Evolutionary conservation across 2,329 filamentous ascomycete species (phyloP).

Genomic region (Claviceps sp.): DNA sequence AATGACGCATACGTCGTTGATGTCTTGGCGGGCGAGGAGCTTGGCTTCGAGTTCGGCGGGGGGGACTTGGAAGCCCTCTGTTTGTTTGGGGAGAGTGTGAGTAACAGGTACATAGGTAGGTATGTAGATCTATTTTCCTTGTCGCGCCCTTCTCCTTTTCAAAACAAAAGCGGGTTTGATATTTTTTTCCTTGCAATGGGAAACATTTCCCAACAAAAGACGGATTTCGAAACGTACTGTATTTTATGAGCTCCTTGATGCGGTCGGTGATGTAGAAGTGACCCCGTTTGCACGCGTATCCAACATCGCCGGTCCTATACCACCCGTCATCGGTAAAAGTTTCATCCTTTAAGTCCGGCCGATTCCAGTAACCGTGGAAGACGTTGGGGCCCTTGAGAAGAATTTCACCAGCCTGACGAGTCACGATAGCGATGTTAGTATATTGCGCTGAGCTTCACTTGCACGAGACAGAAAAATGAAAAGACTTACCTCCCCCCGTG

Average conservation of each 20-base stretch:
- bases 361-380: conserved; percentile 67
- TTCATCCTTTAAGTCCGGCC: conserved; percentile 54
- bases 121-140: background rate
- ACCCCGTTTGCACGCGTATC: conserved; percentile 60
- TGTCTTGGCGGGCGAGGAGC: conserved; percentile 28
- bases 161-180: background rate
- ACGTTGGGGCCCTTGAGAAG: conserved; percentile 71
- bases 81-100: conserved; percentile 6
- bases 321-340: conserved; percentile 66
- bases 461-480: background rate
- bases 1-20: conserved; percentile 50
- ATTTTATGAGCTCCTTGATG: conserved; percentile 52
- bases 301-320: conserved; percentile 85
- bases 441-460: background rate
- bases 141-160: no score
- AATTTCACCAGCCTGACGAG: conserved; percentile 43
- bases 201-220: no score
- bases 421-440: background rate
- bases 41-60: conserved; percentile 51
- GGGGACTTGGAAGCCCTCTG: conserved; percentile 54
- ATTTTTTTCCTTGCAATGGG: no score
- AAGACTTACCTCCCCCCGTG: conserved; percentile 29
- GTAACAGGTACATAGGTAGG: background rate
- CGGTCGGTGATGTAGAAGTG: conserved; percentile 89
- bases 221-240: conserved; percentile 24